Conservation (phyloP, 352 stramenopile species). For the Globisporangium barbulae region DNA sequence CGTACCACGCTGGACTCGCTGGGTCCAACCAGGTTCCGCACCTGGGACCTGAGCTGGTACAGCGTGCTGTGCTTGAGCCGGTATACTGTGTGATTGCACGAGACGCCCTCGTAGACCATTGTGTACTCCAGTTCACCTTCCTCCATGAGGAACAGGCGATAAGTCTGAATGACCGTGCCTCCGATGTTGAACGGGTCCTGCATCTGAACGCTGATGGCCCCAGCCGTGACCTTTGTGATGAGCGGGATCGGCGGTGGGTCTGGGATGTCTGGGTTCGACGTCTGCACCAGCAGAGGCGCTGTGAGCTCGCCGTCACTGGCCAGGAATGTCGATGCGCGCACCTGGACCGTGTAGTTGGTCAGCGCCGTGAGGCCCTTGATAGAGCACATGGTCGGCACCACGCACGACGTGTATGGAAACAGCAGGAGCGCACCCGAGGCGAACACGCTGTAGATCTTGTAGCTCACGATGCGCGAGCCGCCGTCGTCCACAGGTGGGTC, state of each 20-base stretch:
- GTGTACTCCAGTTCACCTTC: slow-evolving; percentile 22
- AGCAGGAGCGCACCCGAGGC: slow-evolving; percentile 6
- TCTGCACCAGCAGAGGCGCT: slow-evolving; percentile 19
- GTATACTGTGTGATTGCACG: slow-evolving; percentile 28
- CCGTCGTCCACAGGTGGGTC: slow-evolving; percentile 41
- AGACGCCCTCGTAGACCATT: slow-evolving; percentile 25
- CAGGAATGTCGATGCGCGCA: slow-evolving; percentile 30
- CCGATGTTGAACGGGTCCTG: slow-evolving; percentile 44
- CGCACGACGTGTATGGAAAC: slow-evolving; percentile 30
- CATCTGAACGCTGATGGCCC: slow-evolving; percentile 54
- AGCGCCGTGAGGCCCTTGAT: slow-evolving; percentile 37
- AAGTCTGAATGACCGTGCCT: slow-evolving; percentile 37
- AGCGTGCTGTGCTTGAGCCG: slow-evolving; percentile 25
- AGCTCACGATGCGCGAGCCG: slow-evolving; percentile 39
- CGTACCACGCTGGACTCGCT: slow-evolving; percentile 31
- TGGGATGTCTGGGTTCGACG: slow-evolving; percentile 36
- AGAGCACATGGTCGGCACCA: slow-evolving; percentile 28
- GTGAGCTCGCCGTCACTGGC: slow-evolving; percentile 31
- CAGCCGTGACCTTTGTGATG: slow-evolving; percentile 36
- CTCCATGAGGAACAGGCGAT: slow-evolving; percentile 34
- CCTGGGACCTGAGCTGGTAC: slow-evolving; percentile 53
- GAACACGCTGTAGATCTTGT: slow-evolving; percentile 42
- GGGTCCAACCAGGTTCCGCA: slow-evolving; percentile 38
- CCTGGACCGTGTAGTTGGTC: slow-evolving; percentile 39
- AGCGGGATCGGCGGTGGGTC: slow-evolving; percentile 30